phyloP scores from a whole-genome alignment of 2,329 filamentous ascomycete species.

The Claviceps arundinis region DNA sequence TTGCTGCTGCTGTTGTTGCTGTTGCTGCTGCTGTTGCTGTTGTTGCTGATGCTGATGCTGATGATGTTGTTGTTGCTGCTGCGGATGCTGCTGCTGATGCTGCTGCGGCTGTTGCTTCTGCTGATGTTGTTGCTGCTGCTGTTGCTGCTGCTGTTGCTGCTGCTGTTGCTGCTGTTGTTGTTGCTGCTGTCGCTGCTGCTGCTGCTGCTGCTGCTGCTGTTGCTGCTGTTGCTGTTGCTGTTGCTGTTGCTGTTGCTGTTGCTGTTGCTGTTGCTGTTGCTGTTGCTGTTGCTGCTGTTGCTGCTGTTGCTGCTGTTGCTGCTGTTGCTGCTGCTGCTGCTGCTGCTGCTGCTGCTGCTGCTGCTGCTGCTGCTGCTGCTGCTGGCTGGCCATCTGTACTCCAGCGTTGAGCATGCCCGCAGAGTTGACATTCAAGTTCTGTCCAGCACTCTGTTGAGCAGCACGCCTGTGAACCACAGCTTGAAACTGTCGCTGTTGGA shows the following conservation, averaged over 20 bases:
- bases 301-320: conserved; percentile 12
- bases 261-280: neutral
- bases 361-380: neutral
- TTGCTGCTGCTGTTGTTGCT: conserved; percentile 8
- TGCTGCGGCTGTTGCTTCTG: conserved; percentile 8
- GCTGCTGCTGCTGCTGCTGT: conserved; percentile 11
- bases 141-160: conserved; percentile 13
- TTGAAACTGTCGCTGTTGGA: conserved; percentile 29
- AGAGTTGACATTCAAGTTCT: conserved; percentile 16
- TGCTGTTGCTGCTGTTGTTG: conserved; percentile 1
- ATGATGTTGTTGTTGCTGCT: conserved; percentile 11
- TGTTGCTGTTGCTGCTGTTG: conserved; percentile 6
- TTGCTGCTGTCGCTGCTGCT: neutral
- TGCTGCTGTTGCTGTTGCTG: conserved; percentile 11
- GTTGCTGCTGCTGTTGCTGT: conserved; percentile 7
- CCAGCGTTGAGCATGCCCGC: conserved; percentile 11
- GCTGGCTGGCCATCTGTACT: conserved; percentile 16
- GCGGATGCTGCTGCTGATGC: neutral
- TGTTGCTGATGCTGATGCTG: conserved; percentile 12
- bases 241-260: conserved; percentile 10
- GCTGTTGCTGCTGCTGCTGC: conserved; percentile 11
- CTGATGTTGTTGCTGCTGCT: conserved; percentile 12
- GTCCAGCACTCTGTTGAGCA: conserved; percentile 15
- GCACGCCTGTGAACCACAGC: conserved; percentile 18
- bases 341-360: neutral